Evolutionary conservation across 495 filamentous ascomycete species (phyloP).

Genomic region (Penicillium steckii): DNA sequence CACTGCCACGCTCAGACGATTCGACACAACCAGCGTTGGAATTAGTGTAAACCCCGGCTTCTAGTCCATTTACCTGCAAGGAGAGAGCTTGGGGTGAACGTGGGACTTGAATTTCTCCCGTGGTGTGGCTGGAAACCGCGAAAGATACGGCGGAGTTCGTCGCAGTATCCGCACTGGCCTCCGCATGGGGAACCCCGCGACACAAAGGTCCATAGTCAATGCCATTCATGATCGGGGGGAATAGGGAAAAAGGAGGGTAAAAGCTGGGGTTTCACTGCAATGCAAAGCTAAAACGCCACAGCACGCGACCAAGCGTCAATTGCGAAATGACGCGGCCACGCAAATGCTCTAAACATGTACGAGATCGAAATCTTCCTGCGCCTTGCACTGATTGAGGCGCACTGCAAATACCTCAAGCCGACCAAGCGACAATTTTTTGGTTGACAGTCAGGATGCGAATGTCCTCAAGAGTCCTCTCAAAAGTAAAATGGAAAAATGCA

Average conservation of each 20-base stretch:
- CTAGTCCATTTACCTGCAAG: slow-evolving; percentile 25
- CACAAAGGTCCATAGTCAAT: slow-evolving; percentile 8
- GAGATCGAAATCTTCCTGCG: slow-evolving; percentile 11
- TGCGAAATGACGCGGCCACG: slow-evolving; percentile 19
- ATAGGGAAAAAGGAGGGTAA: background rate
- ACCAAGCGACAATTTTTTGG: slow-evolving; percentile 6
- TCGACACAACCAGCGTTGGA: slow-evolving; percentile 15
- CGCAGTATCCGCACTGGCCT: slow-evolving; percentile 19
- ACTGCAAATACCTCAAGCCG: slow-evolving; percentile 14
- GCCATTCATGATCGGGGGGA: slow-evolving; percentile 21
- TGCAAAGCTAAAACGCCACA: slow-evolving; percentile 2
- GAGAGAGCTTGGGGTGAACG: slow-evolving; percentile 21
- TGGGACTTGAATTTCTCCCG: slow-evolving; percentile 17
- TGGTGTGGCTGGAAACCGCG: background rate
- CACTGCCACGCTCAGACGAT: slow-evolving; percentile 26
- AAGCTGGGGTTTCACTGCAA: background rate
- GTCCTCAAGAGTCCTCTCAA: slow-evolving; percentile 5
- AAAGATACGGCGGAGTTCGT: slow-evolving; percentile 13
- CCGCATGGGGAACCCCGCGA: slow-evolving; percentile 22
- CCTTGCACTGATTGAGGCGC: slow-evolving; percentile 22
- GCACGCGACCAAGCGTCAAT: slow-evolving; percentile 18
- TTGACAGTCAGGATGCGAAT: slow-evolving; percentile 20
- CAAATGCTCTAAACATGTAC: slow-evolving; percentile 22
- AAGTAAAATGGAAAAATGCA: slow-evolving; percentile 11
- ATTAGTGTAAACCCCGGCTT: slow-evolving; percentile 9